Evolutionary conservation across 2,329 filamentous ascomycete species (phyloP).

Genomic region (Cephalotrichum gorgonifer): DNA sequence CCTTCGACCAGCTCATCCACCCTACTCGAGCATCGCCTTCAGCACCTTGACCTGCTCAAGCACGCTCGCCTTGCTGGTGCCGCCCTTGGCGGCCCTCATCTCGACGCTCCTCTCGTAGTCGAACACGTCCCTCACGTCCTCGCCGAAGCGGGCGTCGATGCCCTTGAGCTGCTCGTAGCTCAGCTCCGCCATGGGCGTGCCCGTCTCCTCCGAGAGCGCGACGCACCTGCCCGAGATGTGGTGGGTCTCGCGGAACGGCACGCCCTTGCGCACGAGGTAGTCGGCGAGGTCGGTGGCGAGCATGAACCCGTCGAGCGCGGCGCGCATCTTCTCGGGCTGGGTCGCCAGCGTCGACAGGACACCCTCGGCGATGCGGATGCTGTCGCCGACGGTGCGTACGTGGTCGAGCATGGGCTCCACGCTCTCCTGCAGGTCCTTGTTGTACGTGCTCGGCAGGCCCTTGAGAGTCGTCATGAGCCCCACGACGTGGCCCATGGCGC

Average conservation of each 20-base stretch:
- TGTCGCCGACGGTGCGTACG: slow-evolving; percentile 72
- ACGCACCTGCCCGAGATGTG: slow-evolving; percentile 67
- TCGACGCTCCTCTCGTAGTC: slow-evolving; percentile 80
- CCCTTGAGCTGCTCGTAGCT: slow-evolving; percentile 54
- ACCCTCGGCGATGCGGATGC: slow-evolving; percentile 72
- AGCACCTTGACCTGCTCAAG: slow-evolving; percentile 50
- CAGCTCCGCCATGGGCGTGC: slow-evolving; percentile 60
- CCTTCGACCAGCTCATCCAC: neutral
- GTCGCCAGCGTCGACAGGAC: slow-evolving; percentile 64
- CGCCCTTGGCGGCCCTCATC: slow-evolving; percentile 64
- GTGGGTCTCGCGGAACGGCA: slow-evolving; percentile 72
- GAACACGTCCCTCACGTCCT: slow-evolving; percentile 61
- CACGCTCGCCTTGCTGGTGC: slow-evolving; percentile 62
- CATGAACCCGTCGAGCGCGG: slow-evolving; percentile 73
- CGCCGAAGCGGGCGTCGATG: slow-evolving; percentile 59
- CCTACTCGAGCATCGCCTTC: slow-evolving; percentile 22
- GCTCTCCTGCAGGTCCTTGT: slow-evolving; percentile 86
- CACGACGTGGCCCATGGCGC: slow-evolving; percentile 71
- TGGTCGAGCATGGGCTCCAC: slow-evolving; percentile 79
- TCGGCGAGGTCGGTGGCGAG: slow-evolving; percentile 63
- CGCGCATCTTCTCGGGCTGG: slow-evolving; percentile 65
- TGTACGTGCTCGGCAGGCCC: slow-evolving; percentile 72
- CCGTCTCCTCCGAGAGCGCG: slow-evolving; percentile 54
- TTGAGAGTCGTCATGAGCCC: slow-evolving; percentile 64
- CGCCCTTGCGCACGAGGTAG: slow-evolving; percentile 53